Base-by-base conservation (phyloP, 495 filamentous ascomycete species). In the Hypoxylon crocopeplum region DNA sequence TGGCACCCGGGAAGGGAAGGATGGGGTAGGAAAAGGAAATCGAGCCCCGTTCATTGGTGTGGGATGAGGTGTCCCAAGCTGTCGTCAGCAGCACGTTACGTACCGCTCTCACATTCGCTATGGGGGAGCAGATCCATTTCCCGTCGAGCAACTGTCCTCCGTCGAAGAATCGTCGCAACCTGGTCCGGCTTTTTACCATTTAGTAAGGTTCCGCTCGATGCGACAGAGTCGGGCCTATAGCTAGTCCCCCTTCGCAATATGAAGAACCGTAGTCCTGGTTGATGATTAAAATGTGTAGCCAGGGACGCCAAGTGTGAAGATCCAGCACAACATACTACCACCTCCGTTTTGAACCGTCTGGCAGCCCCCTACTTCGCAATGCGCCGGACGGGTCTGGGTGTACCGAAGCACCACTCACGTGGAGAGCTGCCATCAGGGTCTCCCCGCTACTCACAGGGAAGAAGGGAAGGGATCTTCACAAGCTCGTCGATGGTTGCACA, bases 371-470 rank as follows among this genome's bases (percentile, higher is more conserved):
- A 42, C 41, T 40, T 48, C 24, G 24, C 24, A 4, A 3, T 34
- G 36, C 15, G 42, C 44, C 42, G 54, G 42, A 42, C 60, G 29
- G 50, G 30, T 36, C 30, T 46, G 30, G 60, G 22, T 38, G 37
- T 50, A 58, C 51, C 48, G 32, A 58, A 32, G 36, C 48, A 46
- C 27, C 41, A 37, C 40, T 64, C 61, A 59, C 55, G 61, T 64
- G 61, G 61, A 59, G 48, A 48, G 38, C 49, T 59, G 45, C 55
- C 61, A 56, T 64, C 61, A 59, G 46, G 61, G 55, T 64, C 54
- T 55, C 55, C 56, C 44, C 54, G 60, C 48, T 55, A 42, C 44
- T 20, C 24, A 27, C 22, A 22, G 38, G 33, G n/a, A 11, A 48
- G 12, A 3, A 34, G 32, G 48, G 49, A 40, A 64, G 29, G 19